Evolutionary conservation across 1,284 basidiomycete species (phyloP).

Genomic region (Porogramme epimiltina): DNA sequence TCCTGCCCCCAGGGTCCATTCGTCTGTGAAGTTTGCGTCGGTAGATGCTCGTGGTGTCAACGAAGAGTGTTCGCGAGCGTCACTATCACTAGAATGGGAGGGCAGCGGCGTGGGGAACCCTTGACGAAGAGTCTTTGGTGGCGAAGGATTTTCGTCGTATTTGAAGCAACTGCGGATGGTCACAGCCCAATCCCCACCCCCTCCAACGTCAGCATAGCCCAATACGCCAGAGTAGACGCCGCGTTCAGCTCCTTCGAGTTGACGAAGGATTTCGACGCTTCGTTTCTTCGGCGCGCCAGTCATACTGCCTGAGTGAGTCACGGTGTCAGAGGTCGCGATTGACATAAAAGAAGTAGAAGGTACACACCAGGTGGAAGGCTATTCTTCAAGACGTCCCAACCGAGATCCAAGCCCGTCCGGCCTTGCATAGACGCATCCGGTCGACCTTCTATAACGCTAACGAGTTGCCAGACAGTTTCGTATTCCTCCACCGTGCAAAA

Average conservation of each 20-base stretch:
- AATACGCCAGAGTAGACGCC: conserved; percentile 93
- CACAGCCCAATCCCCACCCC: conserved; percentile 92
- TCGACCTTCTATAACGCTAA: conserved; percentile 87
- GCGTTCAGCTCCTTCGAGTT: conserved; percentile 73
- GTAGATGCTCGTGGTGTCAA: background rate
- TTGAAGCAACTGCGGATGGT: conserved; percentile 93
- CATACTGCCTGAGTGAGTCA: conserved; percentile 76
- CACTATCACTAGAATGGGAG: background rate
- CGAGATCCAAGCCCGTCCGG: conserved; percentile 48
- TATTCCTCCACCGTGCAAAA: conserved; percentile 93
- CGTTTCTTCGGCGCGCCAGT: conserved; percentile 97
- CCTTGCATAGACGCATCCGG: conserved; percentile 27
- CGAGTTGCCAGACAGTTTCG: conserved; percentile 94
- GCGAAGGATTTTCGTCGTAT: conserved; percentile 45
- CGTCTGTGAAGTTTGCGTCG: conserved; percentile 38
- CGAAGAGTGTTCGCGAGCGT: no score
- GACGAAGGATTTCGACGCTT: conserved; percentile 88
- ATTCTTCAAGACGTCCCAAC: conserved; percentile 77
- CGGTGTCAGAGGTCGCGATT: background rate
- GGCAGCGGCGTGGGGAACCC: no score
- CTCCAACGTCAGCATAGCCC: conserved; percentile 91
- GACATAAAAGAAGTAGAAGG: background rate
- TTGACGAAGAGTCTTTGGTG: background rate
- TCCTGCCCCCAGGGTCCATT: conserved; percentile 86
- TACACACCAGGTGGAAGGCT: conserved; percentile 86